A percentile compares a stretch with the other conserved stretches of the same genome.
phyloP scores from a whole-genome alignment of 2,329 filamentous ascomycete species.

The Cadophora sp. region DNA sequence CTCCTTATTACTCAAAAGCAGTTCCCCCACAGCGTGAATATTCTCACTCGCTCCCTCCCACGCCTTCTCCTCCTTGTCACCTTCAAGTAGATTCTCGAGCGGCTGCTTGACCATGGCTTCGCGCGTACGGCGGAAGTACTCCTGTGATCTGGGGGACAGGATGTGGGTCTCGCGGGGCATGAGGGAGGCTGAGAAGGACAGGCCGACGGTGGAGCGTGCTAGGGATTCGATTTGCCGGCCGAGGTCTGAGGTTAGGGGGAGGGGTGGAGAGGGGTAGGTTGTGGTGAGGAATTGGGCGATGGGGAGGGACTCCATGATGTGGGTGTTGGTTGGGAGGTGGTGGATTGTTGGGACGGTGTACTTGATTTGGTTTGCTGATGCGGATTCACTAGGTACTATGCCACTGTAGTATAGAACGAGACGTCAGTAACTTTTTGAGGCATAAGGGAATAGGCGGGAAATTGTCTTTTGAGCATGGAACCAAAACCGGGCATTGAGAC shows the following conservation, averaged over 20 bases:
- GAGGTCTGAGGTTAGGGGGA: slow-evolving; percentile 47
- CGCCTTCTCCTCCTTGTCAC: slow-evolving; percentile 40
- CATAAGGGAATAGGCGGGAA: too few relatives aligned
- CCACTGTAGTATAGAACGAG: slow-evolving; percentile 37
- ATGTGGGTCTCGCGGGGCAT: slow-evolving; percentile 48
- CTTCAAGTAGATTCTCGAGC: slow-evolving; percentile 47
- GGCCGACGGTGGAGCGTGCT: slow-evolving; percentile 42
- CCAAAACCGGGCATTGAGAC: too few relatives aligned
- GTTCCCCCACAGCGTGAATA: slow-evolving; percentile 42
- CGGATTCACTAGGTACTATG: slow-evolving; percentile 35
- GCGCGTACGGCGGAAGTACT: slow-evolving; percentile 49
- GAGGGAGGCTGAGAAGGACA: slow-evolving; percentile 43
- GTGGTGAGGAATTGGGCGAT: slow-evolving; percentile 51
- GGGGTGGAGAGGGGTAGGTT: slow-evolving; percentile 47
- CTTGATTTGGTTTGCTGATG: slow-evolving; percentile 33
- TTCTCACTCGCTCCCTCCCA: slow-evolving; percentile 41
- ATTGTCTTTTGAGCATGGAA: too few relatives aligned
- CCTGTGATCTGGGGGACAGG: slow-evolving; percentile 46
- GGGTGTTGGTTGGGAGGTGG: slow-evolving; percentile 48
- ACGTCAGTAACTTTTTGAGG: too few relatives aligned
- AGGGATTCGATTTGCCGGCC: slow-evolving; percentile 45
- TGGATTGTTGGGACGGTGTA: slow-evolving; percentile 52
- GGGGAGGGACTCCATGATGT: slow-evolving; percentile 49
- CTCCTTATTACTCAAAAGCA: slow-evolving; percentile 46
- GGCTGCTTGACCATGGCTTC: slow-evolving; percentile 46